Evolutionary conservation across 768 basidiomycete genomes (phyloP).

Genomic region (Piloderma croceum): DNA sequence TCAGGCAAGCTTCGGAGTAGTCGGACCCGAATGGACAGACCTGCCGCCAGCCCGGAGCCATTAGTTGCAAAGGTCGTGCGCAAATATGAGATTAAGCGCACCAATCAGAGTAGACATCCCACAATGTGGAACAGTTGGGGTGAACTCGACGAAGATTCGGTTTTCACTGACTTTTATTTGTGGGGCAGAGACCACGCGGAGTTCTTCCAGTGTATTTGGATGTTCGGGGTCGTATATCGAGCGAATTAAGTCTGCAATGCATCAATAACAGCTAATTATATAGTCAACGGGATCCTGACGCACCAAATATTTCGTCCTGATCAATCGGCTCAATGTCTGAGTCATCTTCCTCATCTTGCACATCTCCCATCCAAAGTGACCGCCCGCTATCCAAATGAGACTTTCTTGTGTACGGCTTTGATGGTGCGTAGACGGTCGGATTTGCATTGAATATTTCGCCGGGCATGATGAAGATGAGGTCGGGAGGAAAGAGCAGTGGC

Average conservation of each 20-base stretch:
- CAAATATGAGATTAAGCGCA: conserved; percentile 28
- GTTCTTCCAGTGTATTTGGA: conserved; percentile 87
- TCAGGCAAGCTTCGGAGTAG: conserved; percentile 84
- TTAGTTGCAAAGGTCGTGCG: conserved; percentile 5
- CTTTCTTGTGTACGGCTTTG: conserved; percentile 41
- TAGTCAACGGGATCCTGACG: conserved; percentile 5
- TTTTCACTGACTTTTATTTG: conserved; percentile 68
- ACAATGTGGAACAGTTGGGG: conserved; percentile 96
- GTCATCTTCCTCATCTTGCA: conserved; percentile 34
- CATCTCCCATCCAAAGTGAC: conserved; percentile 60
- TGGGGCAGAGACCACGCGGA: conserved; percentile 88
- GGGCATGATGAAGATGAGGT: conserved; percentile 32
- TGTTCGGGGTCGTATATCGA: conserved; percentile 95
- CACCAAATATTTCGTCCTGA: conserved; percentile 90
- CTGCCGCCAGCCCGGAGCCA: conserved; percentile 33
- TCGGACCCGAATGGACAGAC: conserved; percentile 92
- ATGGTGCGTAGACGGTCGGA: conserved; percentile 67
- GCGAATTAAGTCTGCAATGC: conserved; percentile 79
- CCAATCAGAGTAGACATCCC: conserved; percentile 97
- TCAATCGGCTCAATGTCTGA: conserved; percentile 72
- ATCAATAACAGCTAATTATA: conserved; percentile 1
- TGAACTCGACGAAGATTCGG: conserved; percentile 82
- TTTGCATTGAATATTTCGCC: conserved; percentile 82
- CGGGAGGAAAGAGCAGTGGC: neutral
- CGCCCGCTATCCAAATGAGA: conserved; percentile 34